phyloP scores from a whole-genome alignment of 73 alveolate species.

The Halteria grandinella region DNA sequence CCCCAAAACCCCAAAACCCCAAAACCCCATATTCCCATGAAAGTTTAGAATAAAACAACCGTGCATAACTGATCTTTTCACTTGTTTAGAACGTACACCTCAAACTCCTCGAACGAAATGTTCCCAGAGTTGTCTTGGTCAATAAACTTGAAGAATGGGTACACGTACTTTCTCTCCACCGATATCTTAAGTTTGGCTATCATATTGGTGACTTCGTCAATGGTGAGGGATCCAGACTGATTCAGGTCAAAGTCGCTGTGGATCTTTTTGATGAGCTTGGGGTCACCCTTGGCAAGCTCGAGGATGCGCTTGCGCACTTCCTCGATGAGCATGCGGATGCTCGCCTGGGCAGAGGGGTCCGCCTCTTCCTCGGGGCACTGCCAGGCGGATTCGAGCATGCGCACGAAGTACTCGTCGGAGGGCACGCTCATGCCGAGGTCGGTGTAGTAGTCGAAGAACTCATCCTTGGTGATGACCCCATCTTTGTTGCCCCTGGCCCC shows the following conservation, averaged over 20 bases:
- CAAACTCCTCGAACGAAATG: conserved; percentile 62
- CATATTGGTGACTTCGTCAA: conserved; percentile 69
- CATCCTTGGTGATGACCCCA: conserved; percentile 75
- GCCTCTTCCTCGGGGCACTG: conserved; percentile 60
- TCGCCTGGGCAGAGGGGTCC: conserved; percentile 39
- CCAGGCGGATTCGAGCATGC: conserved; percentile 80
- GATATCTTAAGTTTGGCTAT: conserved; percentile 66
- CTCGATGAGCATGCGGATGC: conserved; percentile 16
- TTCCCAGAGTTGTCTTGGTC: conserved; percentile 75
- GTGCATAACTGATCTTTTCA: too few relatives aligned
- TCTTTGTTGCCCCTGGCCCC: conserved; percentile 75
- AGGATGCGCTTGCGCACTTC: conserved; percentile 61
- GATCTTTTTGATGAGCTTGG: conserved; percentile 48
- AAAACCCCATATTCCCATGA: too few relatives aligned
- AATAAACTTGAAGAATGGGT: conserved; percentile 65
- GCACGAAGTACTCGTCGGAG: conserved; percentile 85
- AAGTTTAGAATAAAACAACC: too few relatives aligned
- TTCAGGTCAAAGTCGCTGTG: conserved; percentile 69
- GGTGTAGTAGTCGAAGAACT: conserved; percentile 82
- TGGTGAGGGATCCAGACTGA: conserved; percentile 61
- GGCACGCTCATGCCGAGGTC: conserved; percentile 76
- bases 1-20: too few relatives aligned
- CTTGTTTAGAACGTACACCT: conserved; percentile 14
- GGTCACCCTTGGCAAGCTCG: conserved; percentile 53
- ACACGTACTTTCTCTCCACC: conserved; percentile 60